Evolutionary conservation across 805 yeast species (phyloP).

Genomic region (Ogataea glucozyma): DNA sequence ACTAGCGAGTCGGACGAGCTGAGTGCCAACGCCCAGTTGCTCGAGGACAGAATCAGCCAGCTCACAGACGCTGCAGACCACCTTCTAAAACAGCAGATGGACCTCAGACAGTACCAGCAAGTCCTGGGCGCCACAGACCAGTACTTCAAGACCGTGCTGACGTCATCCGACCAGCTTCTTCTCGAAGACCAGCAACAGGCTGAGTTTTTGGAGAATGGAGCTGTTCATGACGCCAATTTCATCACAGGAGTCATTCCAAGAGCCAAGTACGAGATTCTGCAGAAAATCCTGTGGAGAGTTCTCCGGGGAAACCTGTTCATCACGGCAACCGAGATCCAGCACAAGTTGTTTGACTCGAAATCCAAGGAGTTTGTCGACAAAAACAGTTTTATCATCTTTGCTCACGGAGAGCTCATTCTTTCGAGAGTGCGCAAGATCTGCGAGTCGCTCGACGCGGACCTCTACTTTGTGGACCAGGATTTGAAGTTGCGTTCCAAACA

Average conservation of each 20-base stretch:
- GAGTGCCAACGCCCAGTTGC: constrained; percentile 56
- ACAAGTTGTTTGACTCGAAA: constrained; percentile 64
- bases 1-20: constrained; percentile 66
- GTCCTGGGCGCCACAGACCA: constrained; percentile 54
- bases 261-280: constrained; percentile 65
- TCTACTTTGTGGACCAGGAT: constrained; percentile 60
- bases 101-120: constrained; percentile 69
- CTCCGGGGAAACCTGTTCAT: constrained; percentile 89
- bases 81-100: constrained; percentile 61
- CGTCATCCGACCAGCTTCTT: constrained; percentile 32
- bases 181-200: constrained; percentile 36
- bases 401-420: constrained; percentile 81
- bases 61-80: constrained; percentile 68
- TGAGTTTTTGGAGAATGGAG: constrained; percentile 41
- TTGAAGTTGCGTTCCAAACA: constrained; percentile 39
- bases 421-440: constrained; percentile 77
- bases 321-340: constrained; percentile 69
- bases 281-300: constrained; percentile 87
- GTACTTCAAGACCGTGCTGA: constrained; percentile 39
- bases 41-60: constrained; percentile 75
- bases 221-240: constrained; percentile 44
- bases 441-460: constrained; percentile 84
- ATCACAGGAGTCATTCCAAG: constrained; percentile 83
- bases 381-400: constrained; percentile 82
- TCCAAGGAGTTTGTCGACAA: constrained; percentile 61